A percentile compares a stretch with the other conserved stretches of the same genome.
Conservation (phyloP, 2,329 filamentous ascomycete genomes). For the Colletotrichum somersetense region DNA sequence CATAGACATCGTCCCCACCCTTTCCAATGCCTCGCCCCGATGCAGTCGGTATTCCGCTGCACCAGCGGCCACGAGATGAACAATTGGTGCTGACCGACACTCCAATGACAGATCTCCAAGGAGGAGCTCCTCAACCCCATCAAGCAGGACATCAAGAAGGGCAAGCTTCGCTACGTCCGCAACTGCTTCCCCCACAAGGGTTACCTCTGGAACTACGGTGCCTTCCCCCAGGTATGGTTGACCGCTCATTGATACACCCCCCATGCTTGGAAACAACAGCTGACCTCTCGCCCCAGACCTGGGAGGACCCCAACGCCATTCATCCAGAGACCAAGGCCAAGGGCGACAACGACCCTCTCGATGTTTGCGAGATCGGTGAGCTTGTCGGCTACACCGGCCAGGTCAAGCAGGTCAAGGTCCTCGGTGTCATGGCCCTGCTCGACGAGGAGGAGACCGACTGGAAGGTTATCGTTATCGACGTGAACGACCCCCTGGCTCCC, state of each 20-base stretch:
- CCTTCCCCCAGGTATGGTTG: constrained; percentile 88
- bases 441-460: constrained; percentile 99
- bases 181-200: constrained; percentile 99
- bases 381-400: constrained; percentile 95
- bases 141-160: constrained; percentile 99
- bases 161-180: constrained; percentile 98
- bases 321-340: constrained; percentile 99
- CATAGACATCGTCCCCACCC: constrained; percentile 55
- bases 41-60: constrained; percentile 7
- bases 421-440: constrained; percentile 98
- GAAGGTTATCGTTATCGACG: constrained; percentile 99
- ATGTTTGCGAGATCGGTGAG: constrained; percentile 99
- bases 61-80: not conserved
- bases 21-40: constrained; percentile 24
- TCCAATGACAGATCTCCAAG: constrained; percentile 85
- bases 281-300: constrained; percentile 73
- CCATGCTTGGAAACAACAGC: not conserved
- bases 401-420: constrained; percentile 99
- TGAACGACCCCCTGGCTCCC: constrained; percentile 95
- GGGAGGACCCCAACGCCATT: constrained; percentile 96
- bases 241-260: not conserved
- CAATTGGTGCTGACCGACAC: constrained; percentile 36
- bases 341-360: constrained; percentile 98
- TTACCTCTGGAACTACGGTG: constrained; percentile 99
- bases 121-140: constrained; percentile 98